Percentiles rank a stretch among this genome's conserved stretches.
These are phyloP conservation scores for Boletellus dicymbophilus DNA, from an alignment of 1,284 basidiomycete species.

Conservation along the genomic window DNA sequence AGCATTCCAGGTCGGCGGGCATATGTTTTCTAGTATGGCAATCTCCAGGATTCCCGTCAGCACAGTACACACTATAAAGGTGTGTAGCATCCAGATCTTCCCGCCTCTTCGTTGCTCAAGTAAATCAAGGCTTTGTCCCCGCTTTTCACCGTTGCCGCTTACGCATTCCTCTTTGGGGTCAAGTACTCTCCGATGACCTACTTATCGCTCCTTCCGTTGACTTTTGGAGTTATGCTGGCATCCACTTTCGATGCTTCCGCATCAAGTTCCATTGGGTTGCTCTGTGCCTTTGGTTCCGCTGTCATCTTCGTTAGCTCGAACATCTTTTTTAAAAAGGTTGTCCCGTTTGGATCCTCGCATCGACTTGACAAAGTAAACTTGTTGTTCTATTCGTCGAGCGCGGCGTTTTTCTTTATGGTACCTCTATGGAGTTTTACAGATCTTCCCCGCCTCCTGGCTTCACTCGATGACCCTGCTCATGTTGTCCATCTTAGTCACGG, in stretches of 20 bases:
- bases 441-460: slow-evolving; percentile 63
- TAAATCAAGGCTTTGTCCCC: slow-evolving; percentile 85
- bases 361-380: slow-evolving; percentile 98
- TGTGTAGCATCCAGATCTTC: slow-evolving; percentile 36
- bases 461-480: slow-evolving; percentile 40
- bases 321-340: slow-evolving; percentile 99
- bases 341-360: slow-evolving; percentile 74
- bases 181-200: slow-evolving; percentile 93
- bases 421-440: slow-evolving; percentile 93
- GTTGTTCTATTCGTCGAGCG: slow-evolving; percentile 91
- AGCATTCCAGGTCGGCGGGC: slow-evolving; percentile 93
- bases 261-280: slow-evolving; percentile 80
- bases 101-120: slow-evolving; percentile 6
- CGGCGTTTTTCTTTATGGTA: slow-evolving; percentile 94
- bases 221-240: slow-evolving; percentile 95
- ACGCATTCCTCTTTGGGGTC: slow-evolving; percentile 90
- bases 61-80: slow-evolving; percentile 99
- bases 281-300: slow-evolving; percentile 94
- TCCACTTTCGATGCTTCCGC: slow-evolving; percentile 91
- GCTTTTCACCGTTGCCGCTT: slow-evolving; percentile 94
- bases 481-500: slow-evolving; percentile 52
- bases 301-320: slow-evolving; percentile 97
- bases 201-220: slow-evolving; percentile 92
- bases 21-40: slow-evolving; percentile 96
- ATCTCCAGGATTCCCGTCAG: slow-evolving; percentile 96